Evolutionary conservation across 129 eudicot species (phyloP).

Genomic region (Dittrichia graveolens): DNA sequence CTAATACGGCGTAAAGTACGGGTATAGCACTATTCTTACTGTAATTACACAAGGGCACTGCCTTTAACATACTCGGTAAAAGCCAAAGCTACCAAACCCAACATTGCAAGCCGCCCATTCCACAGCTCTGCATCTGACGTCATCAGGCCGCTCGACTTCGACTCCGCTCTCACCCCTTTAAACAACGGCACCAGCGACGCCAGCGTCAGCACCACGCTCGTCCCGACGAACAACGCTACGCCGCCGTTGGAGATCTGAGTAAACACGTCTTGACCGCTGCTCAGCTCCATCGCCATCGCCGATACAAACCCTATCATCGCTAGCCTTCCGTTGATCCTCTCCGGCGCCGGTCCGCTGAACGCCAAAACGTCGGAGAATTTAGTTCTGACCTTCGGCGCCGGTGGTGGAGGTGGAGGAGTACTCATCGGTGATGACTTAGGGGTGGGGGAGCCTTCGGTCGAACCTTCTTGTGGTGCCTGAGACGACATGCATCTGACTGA

Average conservation of each 20-base stretch:
- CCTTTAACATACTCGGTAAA: slow-evolving; percentile 73
- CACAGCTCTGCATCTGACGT: slow-evolving; percentile 80
- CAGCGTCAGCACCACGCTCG: slow-evolving; percentile 51
- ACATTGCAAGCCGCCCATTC: slow-evolving; percentile 86
- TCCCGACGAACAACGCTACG: slow-evolving; percentile 54
- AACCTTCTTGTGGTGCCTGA: slow-evolving; percentile 24
- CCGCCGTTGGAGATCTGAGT: slow-evolving; percentile 77
- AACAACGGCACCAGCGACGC: slow-evolving; percentile 84
- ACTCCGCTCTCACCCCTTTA: slow-evolving; percentile 61
- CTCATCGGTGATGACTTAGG: slow-evolving; percentile 8
- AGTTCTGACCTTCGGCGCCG: slow-evolving; percentile 55
- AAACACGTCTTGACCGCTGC: slow-evolving; percentile 59
- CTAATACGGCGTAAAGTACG: too few species aligned
- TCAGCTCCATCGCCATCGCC: slow-evolving; percentile 64
- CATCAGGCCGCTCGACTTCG: slow-evolving; percentile 65
- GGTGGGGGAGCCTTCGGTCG: slow-evolving; percentile 14
- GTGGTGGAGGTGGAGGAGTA: slow-evolving; percentile 38
- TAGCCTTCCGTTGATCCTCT: slow-evolving; percentile 80
- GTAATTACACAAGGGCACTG: slow-evolving; percentile 53
- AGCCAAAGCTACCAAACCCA: slow-evolving; percentile 83
- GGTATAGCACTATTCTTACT: too few species aligned
- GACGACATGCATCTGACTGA: slow-evolving; percentile 35
- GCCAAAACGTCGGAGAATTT: slow-evolving; percentile 60
- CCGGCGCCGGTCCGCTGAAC: slow-evolving; percentile 91
- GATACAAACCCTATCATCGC: slow-evolving; percentile 89